Percentiles rank a stretch among this genome's conserved stretches.
Conservation (phyloP, 1,284 basidiomycete species). For the Polyporus tsugae region DNA sequence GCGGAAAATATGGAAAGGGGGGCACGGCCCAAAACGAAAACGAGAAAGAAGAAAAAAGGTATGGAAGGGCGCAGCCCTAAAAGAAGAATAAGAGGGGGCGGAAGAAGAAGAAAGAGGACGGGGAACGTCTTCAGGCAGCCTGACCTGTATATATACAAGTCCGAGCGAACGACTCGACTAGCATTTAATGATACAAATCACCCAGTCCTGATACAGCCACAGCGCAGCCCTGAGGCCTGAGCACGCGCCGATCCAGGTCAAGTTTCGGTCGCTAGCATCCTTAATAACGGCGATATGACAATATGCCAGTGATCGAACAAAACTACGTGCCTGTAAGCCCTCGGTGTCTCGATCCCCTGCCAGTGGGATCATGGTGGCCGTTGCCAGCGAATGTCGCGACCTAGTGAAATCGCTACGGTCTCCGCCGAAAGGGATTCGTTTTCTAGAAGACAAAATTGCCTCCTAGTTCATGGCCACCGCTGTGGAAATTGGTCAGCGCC, state of each 20-base stretch:
- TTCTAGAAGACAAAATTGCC: too few relatives aligned
- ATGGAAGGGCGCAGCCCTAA: neutral
- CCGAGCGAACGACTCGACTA: neutral
- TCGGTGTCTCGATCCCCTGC: neutral
- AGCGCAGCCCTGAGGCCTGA: neutral
- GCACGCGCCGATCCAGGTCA: neutral
- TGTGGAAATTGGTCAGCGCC: too few relatives aligned
- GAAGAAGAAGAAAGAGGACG: neutral
- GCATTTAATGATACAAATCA: neutral
- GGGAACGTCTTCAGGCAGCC: neutral
- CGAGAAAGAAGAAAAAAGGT: neutral
- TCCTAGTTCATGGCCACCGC: too few relatives aligned
- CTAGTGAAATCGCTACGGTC: neutral
- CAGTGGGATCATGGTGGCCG: neutral
- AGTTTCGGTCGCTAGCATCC: neutral
- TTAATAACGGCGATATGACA: neutral
- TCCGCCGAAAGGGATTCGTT: too few relatives aligned
- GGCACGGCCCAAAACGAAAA: neutral
- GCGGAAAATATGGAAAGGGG: neutral
- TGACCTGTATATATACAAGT: slow-evolving; percentile 1
- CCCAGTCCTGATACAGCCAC: neutral
- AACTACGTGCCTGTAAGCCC: neutral
- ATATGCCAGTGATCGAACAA: neutral
- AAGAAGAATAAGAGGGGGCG: neutral
- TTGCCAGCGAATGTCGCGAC: neutral